Conservation (phyloP, 164 flowering plant species). For the Magnolia kwangsiensis region DNA sequence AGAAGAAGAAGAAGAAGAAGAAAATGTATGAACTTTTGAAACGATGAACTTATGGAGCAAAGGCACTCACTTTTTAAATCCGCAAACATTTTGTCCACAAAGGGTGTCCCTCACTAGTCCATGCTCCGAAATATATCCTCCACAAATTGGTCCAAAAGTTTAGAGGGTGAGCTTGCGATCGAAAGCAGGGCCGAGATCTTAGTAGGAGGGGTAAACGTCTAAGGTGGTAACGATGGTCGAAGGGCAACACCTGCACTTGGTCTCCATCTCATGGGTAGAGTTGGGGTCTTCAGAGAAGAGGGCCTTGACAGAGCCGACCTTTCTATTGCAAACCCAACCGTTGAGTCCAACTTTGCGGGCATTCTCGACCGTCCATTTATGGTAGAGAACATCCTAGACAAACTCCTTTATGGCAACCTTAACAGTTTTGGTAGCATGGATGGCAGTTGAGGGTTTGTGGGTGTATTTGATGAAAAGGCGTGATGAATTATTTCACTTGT, state of each 20-base stretch:
- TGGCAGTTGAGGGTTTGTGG: not conserved
- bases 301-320: slow-evolving; percentile 60
- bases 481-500: too few relatives aligned
- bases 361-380: slow-evolving; percentile 87
- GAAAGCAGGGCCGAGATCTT: slow-evolving; percentile 69
- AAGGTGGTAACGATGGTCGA: slow-evolving; percentile 67
- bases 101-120: too few relatives aligned
- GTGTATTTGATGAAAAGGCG: too few relatives aligned
- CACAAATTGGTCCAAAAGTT: slow-evolving; percentile 9
- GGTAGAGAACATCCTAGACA: slow-evolving; percentile 84
- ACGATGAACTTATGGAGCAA: too few relatives aligned
- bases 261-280: slow-evolving; percentile 69
- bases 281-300: slow-evolving; percentile 66
- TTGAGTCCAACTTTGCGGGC: slow-evolving; percentile 52
- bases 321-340: slow-evolving; percentile 42
- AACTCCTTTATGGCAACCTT: slow-evolving; percentile 57
- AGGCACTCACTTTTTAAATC: too few relatives aligned
- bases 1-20: too few relatives aligned
- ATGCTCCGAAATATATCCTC: too few relatives aligned
- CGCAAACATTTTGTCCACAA: too few relatives aligned
- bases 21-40: too few relatives aligned
- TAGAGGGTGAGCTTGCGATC: slow-evolving; percentile 54
- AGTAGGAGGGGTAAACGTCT: slow-evolving; percentile 50
- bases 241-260: slow-evolving; percentile 77
- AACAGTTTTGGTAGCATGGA: slow-evolving; percentile 3